Conservation (phyloP, 1,284 basidiomycete species). For the Calocybe gambosa region DNA sequence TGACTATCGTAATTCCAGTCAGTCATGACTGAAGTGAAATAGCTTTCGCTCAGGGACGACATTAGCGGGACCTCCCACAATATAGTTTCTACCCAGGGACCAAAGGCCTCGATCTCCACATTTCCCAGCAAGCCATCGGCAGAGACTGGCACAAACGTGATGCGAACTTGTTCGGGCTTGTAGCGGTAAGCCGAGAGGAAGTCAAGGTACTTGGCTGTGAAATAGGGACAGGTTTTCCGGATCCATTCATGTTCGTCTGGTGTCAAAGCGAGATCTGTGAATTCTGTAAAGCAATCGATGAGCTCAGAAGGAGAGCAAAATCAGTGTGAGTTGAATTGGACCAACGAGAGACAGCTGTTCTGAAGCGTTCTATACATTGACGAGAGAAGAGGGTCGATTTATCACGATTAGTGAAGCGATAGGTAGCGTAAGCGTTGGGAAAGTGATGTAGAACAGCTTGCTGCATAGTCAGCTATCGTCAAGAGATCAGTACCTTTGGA, state of each 20-base stretch:
- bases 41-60: conserved; percentile 80
- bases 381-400: conserved; percentile 67
- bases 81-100: conserved; percentile 87
- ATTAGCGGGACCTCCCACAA: conserved; percentile 96
- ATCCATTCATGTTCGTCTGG: conserved; percentile 70
- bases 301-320: conserved; percentile 1
- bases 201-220: conserved; percentile 69
- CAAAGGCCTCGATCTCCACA: conserved; percentile 69
- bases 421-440: conserved; percentile 60
- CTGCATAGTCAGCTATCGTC: conserved; percentile 87
- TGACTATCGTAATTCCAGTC: conserved; percentile 86
- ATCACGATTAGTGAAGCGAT: conserved; percentile 86
- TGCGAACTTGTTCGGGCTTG: conserved; percentile 74
- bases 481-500: neutral
- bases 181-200: conserved; percentile 74
- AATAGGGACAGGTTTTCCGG: conserved; percentile 66
- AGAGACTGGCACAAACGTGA: conserved; percentile 58
- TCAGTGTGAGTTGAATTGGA: conserved; percentile 17
- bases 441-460: conserved; percentile 87
- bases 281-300: conserved; percentile 40
- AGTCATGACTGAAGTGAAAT: conserved; percentile 64
- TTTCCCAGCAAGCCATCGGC: conserved; percentile 52
- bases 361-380: conserved; percentile 63
- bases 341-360: conserved; percentile 63
- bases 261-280: conserved; percentile 60